Conservation (phyloP, 352 stramenopile species). For the Phytophthora sojae region DNA sequence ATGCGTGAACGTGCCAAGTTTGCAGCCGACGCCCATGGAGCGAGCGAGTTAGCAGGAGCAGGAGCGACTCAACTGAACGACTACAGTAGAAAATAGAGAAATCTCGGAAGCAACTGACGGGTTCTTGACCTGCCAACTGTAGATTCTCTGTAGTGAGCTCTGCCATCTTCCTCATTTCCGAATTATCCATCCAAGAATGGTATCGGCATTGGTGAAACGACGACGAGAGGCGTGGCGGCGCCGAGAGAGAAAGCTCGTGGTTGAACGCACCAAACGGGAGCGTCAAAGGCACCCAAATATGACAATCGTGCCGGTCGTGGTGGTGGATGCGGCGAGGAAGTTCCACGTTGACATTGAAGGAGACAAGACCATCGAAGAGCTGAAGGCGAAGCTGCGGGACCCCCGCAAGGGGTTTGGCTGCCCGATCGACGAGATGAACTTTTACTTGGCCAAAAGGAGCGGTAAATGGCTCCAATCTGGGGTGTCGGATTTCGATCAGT, state of each 20-base stretch:
- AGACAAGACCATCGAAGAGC: not conserved
- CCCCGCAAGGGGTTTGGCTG: not conserved
- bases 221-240: no score
- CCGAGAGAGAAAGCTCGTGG: no score
- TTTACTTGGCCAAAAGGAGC: not conserved
- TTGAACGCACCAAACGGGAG: no score
- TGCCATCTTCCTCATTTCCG: no score
- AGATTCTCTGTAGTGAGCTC: no score
- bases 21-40: constrained; percentile 69
- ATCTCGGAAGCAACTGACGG: no score
- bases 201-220: no score
- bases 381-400: not conserved
- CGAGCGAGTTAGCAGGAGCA: constrained; percentile 27
- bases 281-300: no score
- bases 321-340: not conserved
- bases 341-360: not conserved
- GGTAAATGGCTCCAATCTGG: not conserved
- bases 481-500: not conserved
- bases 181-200: no score
- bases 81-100: no score
- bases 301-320: not conserved
- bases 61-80: constrained; percentile 6
- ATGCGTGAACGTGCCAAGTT: constrained; percentile 66
- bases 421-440: not conserved
- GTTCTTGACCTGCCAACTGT: no score